Base-by-base conservation (phyloP, 208 protist genomes). In the Naegleria lovaniensis region DNA sequence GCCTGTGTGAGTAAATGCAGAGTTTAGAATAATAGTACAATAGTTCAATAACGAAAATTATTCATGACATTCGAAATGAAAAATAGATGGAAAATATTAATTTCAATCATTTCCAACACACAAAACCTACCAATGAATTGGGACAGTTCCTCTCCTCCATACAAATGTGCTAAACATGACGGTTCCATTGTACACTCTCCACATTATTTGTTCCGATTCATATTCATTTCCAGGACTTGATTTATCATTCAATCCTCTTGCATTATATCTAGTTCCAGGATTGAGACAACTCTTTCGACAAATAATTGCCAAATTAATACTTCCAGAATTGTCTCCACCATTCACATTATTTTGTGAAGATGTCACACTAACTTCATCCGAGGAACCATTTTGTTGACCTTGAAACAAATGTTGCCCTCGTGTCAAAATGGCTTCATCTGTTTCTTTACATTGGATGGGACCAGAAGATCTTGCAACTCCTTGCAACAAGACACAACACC, bases 111-210 rank as follows among this genome's bases (percentile, higher is more conserved):
- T 92, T 86, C 39, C 91, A 90, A 41, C 89, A 79, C 43, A 48
- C 1, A 48, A 48, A 48, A 48, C 43, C 43, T 48, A 48, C 94
- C 94, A 95, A 90, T 92, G 93, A 29, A 95, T 67, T 39, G 94
- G 94, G 11, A 95, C 91, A 33, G 94, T 95, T 39, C 94, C 94
- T 79, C 94, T 90, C 83, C 94, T 90, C 93, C 94, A 95, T 38
- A 95, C 29, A 91, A 91, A 85, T 29, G 90, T 91, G 33, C 91
- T 85, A 89, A 91, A 95, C 5, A 40, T 67, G 25, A 84, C 22
- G 22, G 38, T 48, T n/a, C 13, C 25, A 41, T 55, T 13, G 25
- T 0, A 55, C 41, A 43, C 22, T 36, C 55, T 94, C 92, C 92
- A 94, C 40, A 94, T 83, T 22, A 94, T 39, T 22, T 93, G 41